Conservation (phyloP, 1,139 yeast genomes). For the Candida freyschussii region DNA sequence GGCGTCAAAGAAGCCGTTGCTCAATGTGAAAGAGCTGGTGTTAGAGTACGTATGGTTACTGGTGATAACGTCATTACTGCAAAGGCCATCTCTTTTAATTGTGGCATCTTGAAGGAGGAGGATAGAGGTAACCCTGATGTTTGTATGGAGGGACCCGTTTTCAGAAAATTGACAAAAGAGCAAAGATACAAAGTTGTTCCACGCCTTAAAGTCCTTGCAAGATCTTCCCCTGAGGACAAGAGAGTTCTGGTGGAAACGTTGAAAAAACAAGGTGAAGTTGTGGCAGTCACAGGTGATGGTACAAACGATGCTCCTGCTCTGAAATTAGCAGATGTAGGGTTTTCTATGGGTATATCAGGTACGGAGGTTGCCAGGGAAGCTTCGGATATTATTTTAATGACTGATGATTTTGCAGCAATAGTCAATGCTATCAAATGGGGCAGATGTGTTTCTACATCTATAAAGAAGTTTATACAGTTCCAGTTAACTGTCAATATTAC, state of each 20-base stretch:
- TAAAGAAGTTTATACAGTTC: conserved; percentile 91
- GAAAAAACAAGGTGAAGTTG: conserved; percentile 80
- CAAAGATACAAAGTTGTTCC: conserved; percentile 65
- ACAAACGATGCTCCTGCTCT: conserved; percentile 96
- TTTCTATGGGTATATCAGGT: conserved; percentile 91
- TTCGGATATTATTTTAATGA: conserved; percentile 89
- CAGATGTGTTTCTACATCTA: conserved; percentile 90
- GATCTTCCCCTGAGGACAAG: conserved; percentile 96
- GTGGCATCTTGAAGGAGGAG: conserved; percentile 65
- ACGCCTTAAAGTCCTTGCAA: conserved; percentile 74
- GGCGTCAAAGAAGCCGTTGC: conserved; percentile 89
- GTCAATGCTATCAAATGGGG: conserved; percentile 99
- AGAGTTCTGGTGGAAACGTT: conserved; percentile 80
- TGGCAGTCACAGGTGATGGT: conserved; percentile 98
- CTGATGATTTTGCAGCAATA: conserved; percentile 91
- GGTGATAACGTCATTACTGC: conserved; percentile 94
- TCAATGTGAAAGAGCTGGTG: conserved; percentile 87
- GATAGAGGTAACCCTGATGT: conserved; percentile 51
- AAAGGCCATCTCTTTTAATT: conserved; percentile 78
- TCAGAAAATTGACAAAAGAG: conserved; percentile 58
- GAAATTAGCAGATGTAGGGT: conserved; percentile 87
- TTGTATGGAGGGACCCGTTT: conserved; percentile 90
- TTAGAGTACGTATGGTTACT: conserved; percentile 93
- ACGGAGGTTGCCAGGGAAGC: conserved; percentile 96
- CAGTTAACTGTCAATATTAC: conserved; percentile 95